Evolutionary conservation across 108 stramenopile genomes (phyloP).

Genomic region (Fistulifera pelliculosa): DNA sequence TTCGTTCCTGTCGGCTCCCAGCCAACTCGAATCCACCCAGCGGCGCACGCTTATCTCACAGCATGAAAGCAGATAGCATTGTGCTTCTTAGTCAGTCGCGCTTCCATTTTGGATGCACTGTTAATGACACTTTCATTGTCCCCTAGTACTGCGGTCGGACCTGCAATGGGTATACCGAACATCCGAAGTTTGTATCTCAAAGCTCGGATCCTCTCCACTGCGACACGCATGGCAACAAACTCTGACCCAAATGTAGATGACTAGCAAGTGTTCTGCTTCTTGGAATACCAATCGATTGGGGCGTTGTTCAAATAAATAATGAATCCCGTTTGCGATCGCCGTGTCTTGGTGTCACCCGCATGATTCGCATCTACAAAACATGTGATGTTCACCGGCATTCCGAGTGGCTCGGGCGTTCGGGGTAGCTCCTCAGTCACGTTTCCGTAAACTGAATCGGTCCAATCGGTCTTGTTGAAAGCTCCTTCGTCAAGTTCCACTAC

Average conservation of each 20-base stretch:
- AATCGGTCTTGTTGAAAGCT: conserved; percentile 6
- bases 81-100: conserved; percentile 47
- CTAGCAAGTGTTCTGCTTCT: conserved; percentile 14
- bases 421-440: conserved; percentile 10
- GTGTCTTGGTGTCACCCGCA: conserved; percentile 1
- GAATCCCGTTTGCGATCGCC: conserved; percentile 11
- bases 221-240: conserved; percentile 10
- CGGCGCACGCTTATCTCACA: conserved; percentile 18
- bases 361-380: conserved; percentile 6
- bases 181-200: conserved; percentile 31
- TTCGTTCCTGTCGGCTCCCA: conserved; percentile 1
- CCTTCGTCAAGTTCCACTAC: background rate
- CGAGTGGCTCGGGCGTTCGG: conserved; percentile 7
- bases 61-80: conserved; percentile 33
- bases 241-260: conserved; percentile 16
- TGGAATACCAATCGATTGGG: conserved; percentile 10
- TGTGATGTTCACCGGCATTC: conserved; percentile 8
- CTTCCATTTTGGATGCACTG: conserved; percentile 32
- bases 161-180: conserved; percentile 20
- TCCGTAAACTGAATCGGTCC: conserved; percentile 11
- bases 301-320: conserved; percentile 8
- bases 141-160: conserved; percentile 6
- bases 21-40: background rate
- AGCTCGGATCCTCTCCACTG: conserved; percentile 16
- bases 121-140: conserved; percentile 22